Conservation (phyloP, 164 flowering plant species). For the Echeveria elegans region DNA sequence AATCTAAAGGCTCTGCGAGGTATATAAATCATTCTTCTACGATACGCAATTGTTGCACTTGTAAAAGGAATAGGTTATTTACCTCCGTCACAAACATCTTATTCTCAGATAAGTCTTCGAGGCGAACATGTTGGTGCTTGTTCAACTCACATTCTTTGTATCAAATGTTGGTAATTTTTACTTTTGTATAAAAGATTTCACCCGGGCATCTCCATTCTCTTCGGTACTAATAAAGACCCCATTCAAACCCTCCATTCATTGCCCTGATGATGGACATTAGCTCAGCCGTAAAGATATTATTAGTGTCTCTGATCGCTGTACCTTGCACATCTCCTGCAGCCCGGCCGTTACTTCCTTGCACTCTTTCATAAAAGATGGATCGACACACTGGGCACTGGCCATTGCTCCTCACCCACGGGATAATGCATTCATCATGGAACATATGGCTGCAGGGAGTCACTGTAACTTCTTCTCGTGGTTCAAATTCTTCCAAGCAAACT, state of each 20-base stretch:
- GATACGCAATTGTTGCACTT: too few species aligned
- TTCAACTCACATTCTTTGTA: too few species aligned
- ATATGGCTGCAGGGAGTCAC: conserved; percentile 86
- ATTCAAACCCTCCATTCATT: conserved; percentile 13
- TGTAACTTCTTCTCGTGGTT: conserved; percentile 38
- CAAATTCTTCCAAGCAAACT: conserved; percentile 80
- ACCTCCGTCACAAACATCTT: too few species aligned
- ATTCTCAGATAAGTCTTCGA: background rate
- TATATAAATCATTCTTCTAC: too few species aligned
- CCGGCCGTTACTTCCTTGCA: conserved; percentile 3
- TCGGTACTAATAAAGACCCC: background rate
- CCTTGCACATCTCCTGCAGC: conserved; percentile 7
- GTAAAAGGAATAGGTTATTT: too few species aligned
- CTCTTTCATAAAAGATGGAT: conserved; percentile 18
- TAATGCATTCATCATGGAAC: conserved; percentile 74
- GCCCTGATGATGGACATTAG: conserved; percentile 15
- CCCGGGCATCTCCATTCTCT: background rate
- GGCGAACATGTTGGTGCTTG: background rate
- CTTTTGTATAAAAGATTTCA: background rate
- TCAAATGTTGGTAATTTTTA: too few species aligned
- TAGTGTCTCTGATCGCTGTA: background rate
- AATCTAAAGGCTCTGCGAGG: background rate
- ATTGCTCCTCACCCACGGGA: conserved; percentile 65
- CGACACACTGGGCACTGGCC: conserved; percentile 80
- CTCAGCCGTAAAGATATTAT: conserved; percentile 9